Evolutionary conservation across 441 rosid genomes (phyloP).

Genomic region (Erodium trifolium): DNA sequence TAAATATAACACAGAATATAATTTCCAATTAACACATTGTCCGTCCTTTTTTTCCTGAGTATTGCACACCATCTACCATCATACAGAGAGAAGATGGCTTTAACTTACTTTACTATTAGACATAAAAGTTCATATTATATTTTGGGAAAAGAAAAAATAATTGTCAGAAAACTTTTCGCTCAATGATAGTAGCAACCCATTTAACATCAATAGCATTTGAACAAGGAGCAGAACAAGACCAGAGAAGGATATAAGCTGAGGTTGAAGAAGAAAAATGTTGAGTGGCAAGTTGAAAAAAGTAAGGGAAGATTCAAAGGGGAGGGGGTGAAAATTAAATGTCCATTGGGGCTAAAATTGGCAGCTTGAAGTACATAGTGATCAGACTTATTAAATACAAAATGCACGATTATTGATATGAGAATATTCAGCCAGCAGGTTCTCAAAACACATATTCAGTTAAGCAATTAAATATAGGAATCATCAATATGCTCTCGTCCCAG

Average conservation of each 20-base stretch:
- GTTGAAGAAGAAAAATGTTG: not conserved
- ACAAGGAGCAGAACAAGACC: not conserved
- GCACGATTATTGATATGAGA: not conserved
- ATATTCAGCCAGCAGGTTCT: not conserved
- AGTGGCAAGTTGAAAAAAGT: not conserved
- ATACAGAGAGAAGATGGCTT: not conserved
- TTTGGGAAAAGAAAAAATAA: not conserved
- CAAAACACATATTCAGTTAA: not conserved
- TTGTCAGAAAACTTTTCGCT: not conserved
- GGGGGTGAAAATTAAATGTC: not conserved
- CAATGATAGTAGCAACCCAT: not conserved
- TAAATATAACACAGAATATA: not conserved
- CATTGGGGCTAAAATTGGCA: not conserved
- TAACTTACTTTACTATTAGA: not conserved
- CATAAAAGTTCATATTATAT: not conserved
- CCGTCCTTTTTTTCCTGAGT: not conserved
- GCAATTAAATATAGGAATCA: not conserved
- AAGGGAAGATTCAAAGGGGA: not conserved
- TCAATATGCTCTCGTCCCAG: not conserved
- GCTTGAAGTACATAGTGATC: not conserved
- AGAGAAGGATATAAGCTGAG: not conserved
- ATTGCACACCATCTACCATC: not conserved
- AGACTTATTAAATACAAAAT: not conserved
- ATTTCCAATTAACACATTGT: not conserved
- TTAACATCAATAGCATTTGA: not conserved